Base-by-base conservation (phyloP, 1,284 basidiomycete genomes). In the Pterulicium gracile region DNA sequence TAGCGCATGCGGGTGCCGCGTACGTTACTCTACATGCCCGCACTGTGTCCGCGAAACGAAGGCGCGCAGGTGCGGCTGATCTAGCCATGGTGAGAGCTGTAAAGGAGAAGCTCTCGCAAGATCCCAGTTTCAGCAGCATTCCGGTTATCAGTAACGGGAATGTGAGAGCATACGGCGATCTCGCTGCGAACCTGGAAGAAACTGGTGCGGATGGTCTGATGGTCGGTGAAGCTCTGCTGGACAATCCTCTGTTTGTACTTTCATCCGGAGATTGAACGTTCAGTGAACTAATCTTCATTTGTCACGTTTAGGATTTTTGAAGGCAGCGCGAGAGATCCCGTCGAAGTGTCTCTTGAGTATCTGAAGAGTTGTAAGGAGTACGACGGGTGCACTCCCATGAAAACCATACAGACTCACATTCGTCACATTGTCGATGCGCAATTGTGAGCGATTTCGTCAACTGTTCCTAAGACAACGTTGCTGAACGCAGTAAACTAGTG, bases 141-240 rank as follows among this genome's bases (percentile, higher is more conserved):
- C 79, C 77, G 3, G 73, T 88, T 42, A 62, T 88, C 45, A 82
- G 79, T 61, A 88, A 88, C 55, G 85, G 86, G 13, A 88, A 88
- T 54, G 86, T 88, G 12, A 69, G 74, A 15, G 62, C 59, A 12
- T 78, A 70, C 62, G 59, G 61, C 24, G 79, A 88, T 56, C 58
- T 88, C 7, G 58, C 60, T 49, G 54, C 56, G 22, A 87, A 87
- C 55, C 56, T 72, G 43, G 55, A 58, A 4, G 61, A 62, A 40
- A 86, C 85, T 1, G 66, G 70, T n/a, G 81, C 82, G 36, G 76
- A 83, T 54, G 86, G 85, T 4, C 59, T 81, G 49, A 88, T 88
- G 85, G 79, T 87, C 2, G 86, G 81, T 4, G 84, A 88, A 58
- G 72, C 74, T 15, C 60, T 88, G 24, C 62, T 87, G 4, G 75